Evolutionary conservation across 2,329 filamentous ascomycete genomes (phyloP).

Genomic region (Cryphonectria radicalis): DNA sequence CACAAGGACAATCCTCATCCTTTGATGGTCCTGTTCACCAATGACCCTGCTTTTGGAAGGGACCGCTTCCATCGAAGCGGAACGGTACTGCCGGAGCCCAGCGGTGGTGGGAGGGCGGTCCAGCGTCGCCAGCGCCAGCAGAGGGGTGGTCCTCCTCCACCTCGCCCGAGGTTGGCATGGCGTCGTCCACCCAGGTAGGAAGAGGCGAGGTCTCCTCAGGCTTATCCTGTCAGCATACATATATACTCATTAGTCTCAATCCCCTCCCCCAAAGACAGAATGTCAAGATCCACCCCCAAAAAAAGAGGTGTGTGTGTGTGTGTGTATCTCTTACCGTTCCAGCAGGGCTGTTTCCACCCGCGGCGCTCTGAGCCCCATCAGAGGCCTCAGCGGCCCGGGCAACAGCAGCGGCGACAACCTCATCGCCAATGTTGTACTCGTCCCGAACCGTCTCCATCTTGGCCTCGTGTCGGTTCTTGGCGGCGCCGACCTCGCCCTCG

Average conservation of each 20-base stretch:
- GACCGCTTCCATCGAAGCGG: background rate
- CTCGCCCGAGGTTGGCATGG: background rate
- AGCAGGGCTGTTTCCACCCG: too few relatives aligned
- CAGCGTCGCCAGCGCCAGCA: too few relatives aligned
- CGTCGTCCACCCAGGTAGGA: background rate
- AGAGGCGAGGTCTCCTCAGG: background rate
- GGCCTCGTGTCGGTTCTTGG: background rate
- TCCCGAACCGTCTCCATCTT: background rate
- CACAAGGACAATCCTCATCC: background rate
- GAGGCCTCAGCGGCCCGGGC: background rate
- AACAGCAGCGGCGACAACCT: background rate
- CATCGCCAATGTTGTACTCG: background rate
- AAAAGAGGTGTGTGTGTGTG: too few relatives aligned
- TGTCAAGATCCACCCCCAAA: too few relatives aligned
- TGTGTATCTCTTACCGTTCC: too few relatives aligned
- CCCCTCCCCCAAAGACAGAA: too few relatives aligned
- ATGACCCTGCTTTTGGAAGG: background rate
- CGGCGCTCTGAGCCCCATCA: background rate
- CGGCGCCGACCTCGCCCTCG: background rate
- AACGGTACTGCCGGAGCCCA: too few relatives aligned
- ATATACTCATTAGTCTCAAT: background rate
- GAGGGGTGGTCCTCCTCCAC: background rate
- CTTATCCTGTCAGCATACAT: background rate
- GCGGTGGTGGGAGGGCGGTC: too few relatives aligned
- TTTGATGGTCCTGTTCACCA: background rate